A percentile compares a stretch with the other conserved stretches of the same genome.
Conservation (phyloP, 805 yeast genomes). For the Candida peoriensis region DNA sequence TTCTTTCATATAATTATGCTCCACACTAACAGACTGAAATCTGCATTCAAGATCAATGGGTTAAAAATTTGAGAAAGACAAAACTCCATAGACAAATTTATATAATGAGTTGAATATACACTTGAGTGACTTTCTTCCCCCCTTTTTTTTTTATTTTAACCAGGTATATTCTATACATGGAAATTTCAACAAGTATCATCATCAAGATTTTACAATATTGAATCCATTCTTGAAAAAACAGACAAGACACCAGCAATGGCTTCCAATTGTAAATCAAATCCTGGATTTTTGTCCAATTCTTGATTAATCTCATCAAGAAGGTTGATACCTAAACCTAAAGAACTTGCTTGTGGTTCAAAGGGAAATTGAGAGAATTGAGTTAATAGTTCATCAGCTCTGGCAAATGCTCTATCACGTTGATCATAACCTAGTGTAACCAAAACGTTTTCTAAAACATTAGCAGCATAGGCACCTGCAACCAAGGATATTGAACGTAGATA, state of each 20-base stretch:
- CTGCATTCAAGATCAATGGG: too few relatives aligned
- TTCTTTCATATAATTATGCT: too few relatives aligned
- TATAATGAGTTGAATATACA: too few relatives aligned
- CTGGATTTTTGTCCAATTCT: conserved; percentile 38
- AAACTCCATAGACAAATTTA: too few relatives aligned
- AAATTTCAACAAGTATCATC: too few relatives aligned
- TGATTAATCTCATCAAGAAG: conserved; percentile 41
- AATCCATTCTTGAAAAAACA: conserved; percentile 90
- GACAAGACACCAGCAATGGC: conserved; percentile 88
- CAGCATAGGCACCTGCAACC: conserved; percentile 89
- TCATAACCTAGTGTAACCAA: conserved; percentile 73
- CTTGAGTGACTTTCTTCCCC: too few relatives aligned
- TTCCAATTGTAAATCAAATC: conserved; percentile 66
- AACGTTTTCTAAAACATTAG: conserved; percentile 91
- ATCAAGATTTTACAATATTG: too few relatives aligned
- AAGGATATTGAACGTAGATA: conserved; percentile 75
- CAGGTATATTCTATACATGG: too few relatives aligned
- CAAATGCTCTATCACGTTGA: conserved; percentile 85
- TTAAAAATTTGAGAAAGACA: too few relatives aligned
- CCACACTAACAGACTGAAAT: too few relatives aligned
- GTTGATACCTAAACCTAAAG: conserved; percentile 69
- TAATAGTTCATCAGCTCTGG: conserved; percentile 89
- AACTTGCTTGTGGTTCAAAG: conserved; percentile 54
- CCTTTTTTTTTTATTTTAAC: too few relatives aligned
- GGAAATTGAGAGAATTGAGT: conserved; percentile 83